Evolutionary conservation across 768 basidiomycete genomes (phyloP).

Genomic region (Mycena indigotica): DNA sequence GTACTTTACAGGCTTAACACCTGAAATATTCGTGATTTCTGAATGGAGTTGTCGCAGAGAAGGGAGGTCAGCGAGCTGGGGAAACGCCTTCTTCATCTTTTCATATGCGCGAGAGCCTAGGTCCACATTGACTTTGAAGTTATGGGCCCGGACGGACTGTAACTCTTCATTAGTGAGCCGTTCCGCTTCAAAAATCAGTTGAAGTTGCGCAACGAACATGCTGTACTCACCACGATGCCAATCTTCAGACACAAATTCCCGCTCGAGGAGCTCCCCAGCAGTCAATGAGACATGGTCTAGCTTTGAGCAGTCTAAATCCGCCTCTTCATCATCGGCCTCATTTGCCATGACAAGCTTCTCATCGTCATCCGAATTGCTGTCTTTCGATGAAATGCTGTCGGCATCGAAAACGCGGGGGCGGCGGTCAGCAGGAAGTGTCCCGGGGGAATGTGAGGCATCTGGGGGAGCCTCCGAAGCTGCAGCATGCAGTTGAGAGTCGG

Average conservation of each 20-base stretch:
- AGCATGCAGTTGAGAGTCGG: not conserved
- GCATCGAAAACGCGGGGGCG: not conserved
- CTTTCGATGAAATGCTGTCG: not conserved
- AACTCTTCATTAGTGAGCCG: not conserved
- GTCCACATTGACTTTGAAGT: constrained; percentile 12
- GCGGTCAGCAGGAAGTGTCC: not conserved
- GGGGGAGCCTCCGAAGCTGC: not conserved
- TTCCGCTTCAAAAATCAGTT: not conserved
- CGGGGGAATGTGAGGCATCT: not conserved
- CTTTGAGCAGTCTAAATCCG: not conserved
- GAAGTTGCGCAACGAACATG: not conserved
- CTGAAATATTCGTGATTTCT: constrained; percentile 1
- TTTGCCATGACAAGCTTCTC: not conserved
- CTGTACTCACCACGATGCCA: not conserved
- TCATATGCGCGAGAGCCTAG: constrained; percentile 5
- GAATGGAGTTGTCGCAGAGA: constrained; percentile 5
- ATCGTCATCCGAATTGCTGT: not conserved
- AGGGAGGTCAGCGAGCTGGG: constrained; percentile 22
- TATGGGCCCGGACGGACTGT: constrained; percentile 7
- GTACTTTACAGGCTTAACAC: constrained; percentile 19
- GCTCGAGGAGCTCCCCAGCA: not conserved
- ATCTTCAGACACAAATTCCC: too few relatives aligned
- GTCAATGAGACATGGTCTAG: not conserved
- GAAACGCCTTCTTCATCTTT: constrained; percentile 7
- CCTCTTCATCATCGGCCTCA: not conserved